Percentiles rank a stretch among this genome's conserved stretches.
Conservation (phyloP, 2,329 filamentous ascomycete genomes). For the Rutstroemia sp. region DNA sequence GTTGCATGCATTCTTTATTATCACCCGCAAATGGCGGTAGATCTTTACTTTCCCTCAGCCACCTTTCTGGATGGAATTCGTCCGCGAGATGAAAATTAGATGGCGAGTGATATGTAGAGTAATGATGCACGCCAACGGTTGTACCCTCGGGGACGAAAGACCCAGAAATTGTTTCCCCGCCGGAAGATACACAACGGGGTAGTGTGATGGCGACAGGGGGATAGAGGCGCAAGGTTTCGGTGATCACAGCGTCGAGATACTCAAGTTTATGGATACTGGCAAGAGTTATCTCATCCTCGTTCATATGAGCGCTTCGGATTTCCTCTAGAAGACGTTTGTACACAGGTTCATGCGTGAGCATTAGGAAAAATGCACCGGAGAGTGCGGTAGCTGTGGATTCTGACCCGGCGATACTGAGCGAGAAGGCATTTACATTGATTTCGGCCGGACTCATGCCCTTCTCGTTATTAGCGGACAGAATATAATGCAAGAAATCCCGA, state of each 20-base stretch:
- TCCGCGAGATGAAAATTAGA: constrained; percentile 22
- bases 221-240: constrained; percentile 37
- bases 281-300: constrained; percentile 34
- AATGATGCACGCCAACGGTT: constrained; percentile 4
- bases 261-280: constrained; percentile 23
- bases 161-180: constrained; percentile 16
- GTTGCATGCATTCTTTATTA: neutral
- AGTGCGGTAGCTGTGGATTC: constrained; percentile 19
- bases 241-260: constrained; percentile 36
- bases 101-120: neutral
- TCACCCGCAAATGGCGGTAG: constrained; percentile 1
- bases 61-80: constrained; percentile 21
- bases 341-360: constrained; percentile 27
- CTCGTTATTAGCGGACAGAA: constrained; percentile 15
- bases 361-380: constrained; percentile 11
- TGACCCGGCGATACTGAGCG: constrained; percentile 15
- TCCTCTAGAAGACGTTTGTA: constrained; percentile 32
- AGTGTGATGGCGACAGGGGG: constrained; percentile 23
- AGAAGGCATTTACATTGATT: constrained; percentile 7
- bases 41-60: constrained; percentile 23
- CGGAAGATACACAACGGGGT: constrained; percentile 14
- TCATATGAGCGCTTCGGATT: constrained; percentile 32
- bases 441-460: constrained; percentile 15
- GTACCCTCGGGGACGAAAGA: constrained; percentile 5
- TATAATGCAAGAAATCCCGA: neutral